Base-by-base conservation (phyloP, 1,284 basidiomycete species). In the Rhodotorula sp. region DNA sequence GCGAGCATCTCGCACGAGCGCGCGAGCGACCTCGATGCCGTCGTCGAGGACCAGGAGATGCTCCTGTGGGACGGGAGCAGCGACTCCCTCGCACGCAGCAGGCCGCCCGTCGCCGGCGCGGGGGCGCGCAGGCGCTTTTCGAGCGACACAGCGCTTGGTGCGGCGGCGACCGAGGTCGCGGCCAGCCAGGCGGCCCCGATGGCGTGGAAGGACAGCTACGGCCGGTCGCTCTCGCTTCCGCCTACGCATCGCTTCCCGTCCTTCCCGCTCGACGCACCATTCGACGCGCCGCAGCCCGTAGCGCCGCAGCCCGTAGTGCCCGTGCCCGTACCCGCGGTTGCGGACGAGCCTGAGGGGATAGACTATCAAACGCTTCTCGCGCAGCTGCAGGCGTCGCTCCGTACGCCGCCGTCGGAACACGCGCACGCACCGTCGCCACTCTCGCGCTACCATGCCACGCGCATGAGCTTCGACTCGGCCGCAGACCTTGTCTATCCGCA, bases 401-500 rank as follows among this genome's bases (percentile, higher is more conserved):
- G 32, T n/a, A 39, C 61, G 32, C 46, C 60, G 15, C 34, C 61
- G n/a, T 10, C 17, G 36, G 10, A 27, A 27, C 27, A 50, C 48
- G 10, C 25, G 46, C 46, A 25, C 46, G 19, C 46, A 27, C 25
- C 48, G 48, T 50, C 48, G 48, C 48, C 48, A 12, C 27, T 50
- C 27, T 61, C 61, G 27, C 53, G 61, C 39, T 44, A 55, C 29
- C 9, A 15, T 0, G 61, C 39, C 13, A 34, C 61, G 1, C 51
- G 61, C 21, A 29, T 55, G 37, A 32, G 29, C 9, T 32, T 63
- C 32, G 61, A 55, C 39, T 55, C 53, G n/a, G 61, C 61, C 12
- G 53, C 39, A 4, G 53, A 55, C 3, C n/a, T 39, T n/a, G 51
- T 63, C 61, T 27, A 41, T 29, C 29, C 61, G 19, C 50, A 46